Evolutionary conservation across 1,139 yeast species (phyloP).

Genomic region (Magnusiomyces ingens): DNA sequence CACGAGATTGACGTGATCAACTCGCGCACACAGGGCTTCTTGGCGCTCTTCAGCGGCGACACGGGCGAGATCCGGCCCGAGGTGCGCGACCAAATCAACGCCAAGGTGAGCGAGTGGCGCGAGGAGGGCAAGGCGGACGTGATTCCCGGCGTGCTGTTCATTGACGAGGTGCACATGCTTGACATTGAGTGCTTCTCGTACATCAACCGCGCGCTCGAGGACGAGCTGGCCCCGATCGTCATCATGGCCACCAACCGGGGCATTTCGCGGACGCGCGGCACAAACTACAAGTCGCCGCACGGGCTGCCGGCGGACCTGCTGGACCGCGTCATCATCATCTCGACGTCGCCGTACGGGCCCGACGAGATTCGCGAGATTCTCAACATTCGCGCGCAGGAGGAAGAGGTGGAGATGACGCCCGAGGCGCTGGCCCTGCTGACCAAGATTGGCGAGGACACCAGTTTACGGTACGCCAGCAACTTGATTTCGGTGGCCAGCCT

Average conservation of each 20-base stretch:
- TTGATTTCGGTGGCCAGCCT: conserved; percentile 84
- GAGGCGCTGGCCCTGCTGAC: conserved; percentile 89
- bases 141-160: conserved; percentile 95
- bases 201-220: conserved; percentile 93
- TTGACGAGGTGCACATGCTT: conserved; percentile 98
- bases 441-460: conserved; percentile 87
- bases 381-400: conserved; percentile 90
- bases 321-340: conserved; percentile 89
- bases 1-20: conserved; percentile 98
- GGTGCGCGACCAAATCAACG: conserved; percentile 93
- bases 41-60: conserved; percentile 94
- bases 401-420: conserved; percentile 76
- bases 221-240: conserved; percentile 93
- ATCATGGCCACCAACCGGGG: conserved; percentile 99
- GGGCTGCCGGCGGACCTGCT: conserved; percentile 92
- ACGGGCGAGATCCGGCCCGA: conserved; percentile 96
- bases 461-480: conserved; percentile 88
- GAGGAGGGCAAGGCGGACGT: conserved; percentile 99
- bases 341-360: conserved; percentile 67
- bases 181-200: conserved; percentile 96
- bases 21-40: conserved; percentile 94
- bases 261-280: conserved; percentile 84
- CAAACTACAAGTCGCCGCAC: conserved; percentile 90
- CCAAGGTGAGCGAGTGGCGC: conserved; percentile 97
- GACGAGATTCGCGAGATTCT: conserved; percentile 84